Base-by-base conservation (phyloP, 257 asterid species). In the Nyctanthes arbortristis region DNA sequence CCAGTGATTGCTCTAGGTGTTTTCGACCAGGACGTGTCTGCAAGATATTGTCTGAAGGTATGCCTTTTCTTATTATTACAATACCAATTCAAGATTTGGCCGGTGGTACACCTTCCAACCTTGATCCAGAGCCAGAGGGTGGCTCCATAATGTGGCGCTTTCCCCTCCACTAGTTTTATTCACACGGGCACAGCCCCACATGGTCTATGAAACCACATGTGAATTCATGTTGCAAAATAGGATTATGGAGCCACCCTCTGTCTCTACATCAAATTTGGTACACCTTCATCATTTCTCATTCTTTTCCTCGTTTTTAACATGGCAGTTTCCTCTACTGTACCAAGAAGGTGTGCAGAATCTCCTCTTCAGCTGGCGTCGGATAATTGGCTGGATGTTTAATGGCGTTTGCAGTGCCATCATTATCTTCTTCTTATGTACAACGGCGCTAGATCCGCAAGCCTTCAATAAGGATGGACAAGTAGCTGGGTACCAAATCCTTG, bases 1-100 rank as follows among this genome's bases (percentile, higher is more conserved):
- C 98, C 98, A 0, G 98, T 85, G 43, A 90, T 92, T 16, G 97
- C 98, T 36, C 24, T 92, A 72, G 98, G 98, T 9, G 96, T 92
- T 59, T 88, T 90, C 30, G 98, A 92, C 83, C 98, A 92, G 69
- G 98, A 92, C 68, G 97, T 92, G 33, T 90, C 98, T 61, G 89
- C 98, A 60, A 79, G 93, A 67, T 84, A 78, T 65, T 90, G 97
- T 75, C 87, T 88, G 2, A 92, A 83, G 97, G 98, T 89, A 84
- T 4, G 74, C 66, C 39, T 65, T 45, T 67, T n/a, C 55, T 1
- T 43, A 36, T 4, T 34, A 68, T 12, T n/a, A n/a, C n/a, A 6
- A 39, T 28, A 4, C 12, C n/a, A 20, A 25, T 32, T 55, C 22
- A 20, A 22, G 30, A 59, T 24, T 47, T 11, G 24, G 6, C 18